Evolutionary conservation across 108 stramenopile genomes (phyloP).

Genomic region (Cyclostephanos invisitatus): DNA sequence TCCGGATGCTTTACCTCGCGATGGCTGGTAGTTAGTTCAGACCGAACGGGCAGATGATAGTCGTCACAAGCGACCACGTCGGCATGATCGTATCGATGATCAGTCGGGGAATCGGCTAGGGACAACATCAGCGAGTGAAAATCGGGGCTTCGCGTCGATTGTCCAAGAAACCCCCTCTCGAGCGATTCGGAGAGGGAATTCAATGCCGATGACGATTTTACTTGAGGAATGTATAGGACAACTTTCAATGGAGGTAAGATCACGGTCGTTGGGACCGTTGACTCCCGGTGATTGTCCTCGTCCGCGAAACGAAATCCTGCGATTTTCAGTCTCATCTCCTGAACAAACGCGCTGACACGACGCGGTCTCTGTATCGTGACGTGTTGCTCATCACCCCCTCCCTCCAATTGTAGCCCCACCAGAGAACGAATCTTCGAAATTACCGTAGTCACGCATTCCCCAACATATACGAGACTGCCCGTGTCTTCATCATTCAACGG

Average conservation of each 20-base stretch:
- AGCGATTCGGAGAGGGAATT: conserved; percentile 5
- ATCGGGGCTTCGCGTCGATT: neutral
- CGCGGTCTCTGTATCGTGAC: neutral
- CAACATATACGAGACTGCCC: conserved; percentile 1
- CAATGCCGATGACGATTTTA: neutral
- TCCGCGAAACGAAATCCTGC: conserved; percentile 1
- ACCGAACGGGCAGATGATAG: conserved; percentile 4
- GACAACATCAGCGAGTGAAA: conserved; percentile 6
- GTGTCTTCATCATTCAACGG: neutral
- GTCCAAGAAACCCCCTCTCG: conserved; percentile 9
- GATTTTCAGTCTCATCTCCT: conserved; percentile 30
- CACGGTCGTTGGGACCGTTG: neutral
- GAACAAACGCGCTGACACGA: conserved; percentile 20
- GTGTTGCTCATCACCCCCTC: neutral
- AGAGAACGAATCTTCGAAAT: conserved; percentile 9
- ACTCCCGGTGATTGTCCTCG: neutral
- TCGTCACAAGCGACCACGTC: conserved; percentile 1
- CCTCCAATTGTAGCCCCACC: neutral
- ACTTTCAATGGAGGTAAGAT: conserved; percentile 23
- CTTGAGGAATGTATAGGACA: conserved; percentile 16
- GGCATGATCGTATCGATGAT: neutral
- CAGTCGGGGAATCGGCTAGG: neutral
- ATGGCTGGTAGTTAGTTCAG: neutral
- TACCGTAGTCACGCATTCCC: conserved; percentile 2
- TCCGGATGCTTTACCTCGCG: conserved; percentile 20